These are phyloP conservation scores for Bifiguratus adelaidae DNA, from an alignment of 192 early-diverging fungal species.

Conservation along the genomic window DNA sequence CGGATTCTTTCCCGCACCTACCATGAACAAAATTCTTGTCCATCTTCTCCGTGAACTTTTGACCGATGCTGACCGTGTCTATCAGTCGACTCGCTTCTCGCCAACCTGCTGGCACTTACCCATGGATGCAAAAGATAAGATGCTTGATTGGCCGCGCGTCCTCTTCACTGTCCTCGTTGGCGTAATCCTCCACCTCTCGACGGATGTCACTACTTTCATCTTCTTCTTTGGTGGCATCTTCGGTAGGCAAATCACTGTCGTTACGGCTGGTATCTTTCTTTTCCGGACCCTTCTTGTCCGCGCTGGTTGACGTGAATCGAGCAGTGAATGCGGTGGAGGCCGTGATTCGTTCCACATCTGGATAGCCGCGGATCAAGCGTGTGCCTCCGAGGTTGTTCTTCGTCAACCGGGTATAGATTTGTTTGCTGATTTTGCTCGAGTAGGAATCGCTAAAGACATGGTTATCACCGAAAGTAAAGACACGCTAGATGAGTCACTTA, in stretches of 20 bases:
- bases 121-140: conserved; percentile 75
- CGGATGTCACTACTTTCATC: conserved; percentile 29
- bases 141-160: conserved; percentile 67
- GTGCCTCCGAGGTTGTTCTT: conserved; percentile 55
- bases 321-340: conserved; percentile 11
- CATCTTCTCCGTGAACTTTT: conserved; percentile 62
- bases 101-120: conserved; percentile 13
- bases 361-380: conserved; percentile 61
- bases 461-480: not conserved
- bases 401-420: conserved; percentile 48
- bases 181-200: conserved; percentile 39
- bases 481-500: conserved; percentile 7
- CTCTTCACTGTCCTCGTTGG: conserved; percentile 32
- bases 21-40: conserved; percentile 37
- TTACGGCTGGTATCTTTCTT: too few relatives aligned
- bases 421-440: conserved; percentile 20
- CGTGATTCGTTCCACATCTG: conserved; percentile 48
- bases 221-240: conserved; percentile 28
- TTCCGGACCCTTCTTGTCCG: conserved; percentile 10
- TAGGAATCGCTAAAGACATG: conserved; percentile 8
- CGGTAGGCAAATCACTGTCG: conserved; percentile 22
- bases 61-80: conserved; percentile 39
- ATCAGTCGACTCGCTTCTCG: not conserved
- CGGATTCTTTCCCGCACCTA: conserved; percentile 1
- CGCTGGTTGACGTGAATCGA: conserved; percentile 7